phyloP scores from a whole-genome alignment of 176 grass and related monocot species.

The Otatea glauca region DNA sequence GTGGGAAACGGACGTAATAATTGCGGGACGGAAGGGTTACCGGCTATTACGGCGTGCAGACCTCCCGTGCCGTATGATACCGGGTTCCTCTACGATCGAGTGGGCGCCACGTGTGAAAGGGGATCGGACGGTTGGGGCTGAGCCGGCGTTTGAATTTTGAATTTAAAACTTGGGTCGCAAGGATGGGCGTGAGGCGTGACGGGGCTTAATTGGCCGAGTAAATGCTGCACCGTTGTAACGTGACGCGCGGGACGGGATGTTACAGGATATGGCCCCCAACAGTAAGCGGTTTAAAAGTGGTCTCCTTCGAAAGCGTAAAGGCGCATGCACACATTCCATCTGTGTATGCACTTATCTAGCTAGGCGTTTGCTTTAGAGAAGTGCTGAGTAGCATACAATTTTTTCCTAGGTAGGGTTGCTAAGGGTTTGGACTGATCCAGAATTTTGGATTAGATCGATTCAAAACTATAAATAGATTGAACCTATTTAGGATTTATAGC shows the following conservation, averaged over 20 bases:
- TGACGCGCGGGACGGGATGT: background rate
- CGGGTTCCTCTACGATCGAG: background rate
- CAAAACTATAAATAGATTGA: no score
- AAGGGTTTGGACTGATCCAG: no score
- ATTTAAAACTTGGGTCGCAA: constrained; percentile 22
- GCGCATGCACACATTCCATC: no score
- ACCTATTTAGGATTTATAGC: no score
- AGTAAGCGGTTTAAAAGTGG: no score
- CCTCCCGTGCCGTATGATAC: background rate
- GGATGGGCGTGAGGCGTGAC: constrained; percentile 3
- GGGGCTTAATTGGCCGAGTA: constrained; percentile 11
- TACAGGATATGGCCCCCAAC: background rate
- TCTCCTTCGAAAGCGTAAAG: no score
- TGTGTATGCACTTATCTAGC: no score
- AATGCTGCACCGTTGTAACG: constrained; percentile 34
- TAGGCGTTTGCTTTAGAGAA: no score
- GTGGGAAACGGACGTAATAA: background rate
- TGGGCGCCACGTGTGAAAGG: background rate
- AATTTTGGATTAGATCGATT: no score
- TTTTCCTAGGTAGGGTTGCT: no score
- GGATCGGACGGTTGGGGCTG: constrained; percentile 21
- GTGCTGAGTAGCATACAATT: no score
- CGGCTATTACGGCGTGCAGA: background rate
- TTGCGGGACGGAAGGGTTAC: background rate
- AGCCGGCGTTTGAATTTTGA: constrained; percentile 24